Evolutionary conservation across 1,139 yeast genomes (phyloP).

Genomic region (Hyphopichia fennica): DNA sequence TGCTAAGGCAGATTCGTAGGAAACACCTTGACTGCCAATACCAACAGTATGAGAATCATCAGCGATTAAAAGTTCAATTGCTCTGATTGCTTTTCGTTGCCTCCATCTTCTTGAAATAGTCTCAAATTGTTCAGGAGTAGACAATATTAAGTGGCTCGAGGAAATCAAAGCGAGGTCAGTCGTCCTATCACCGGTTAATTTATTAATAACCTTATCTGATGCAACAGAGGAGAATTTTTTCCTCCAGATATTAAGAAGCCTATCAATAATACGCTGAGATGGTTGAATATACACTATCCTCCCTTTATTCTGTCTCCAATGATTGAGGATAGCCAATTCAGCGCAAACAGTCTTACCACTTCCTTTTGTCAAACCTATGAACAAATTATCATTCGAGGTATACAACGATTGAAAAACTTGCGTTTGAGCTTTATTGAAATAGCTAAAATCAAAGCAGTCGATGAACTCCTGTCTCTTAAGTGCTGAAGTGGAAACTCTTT

Average conservation of each 20-base stretch:
- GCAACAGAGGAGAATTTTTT: slow-evolving; percentile 41
- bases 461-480: slow-evolving; percentile 49
- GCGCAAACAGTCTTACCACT: slow-evolving; percentile 74
- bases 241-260: slow-evolving; percentile 50
- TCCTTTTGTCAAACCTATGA: slow-evolving; percentile 75
- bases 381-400: slow-evolving; percentile 55
- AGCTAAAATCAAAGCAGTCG: slow-evolving; percentile 42
- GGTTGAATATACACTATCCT: slow-evolving; percentile 72
- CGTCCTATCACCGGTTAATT: slow-evolving; percentile 62
- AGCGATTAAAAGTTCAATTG: slow-evolving; percentile 65
- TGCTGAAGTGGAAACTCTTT: slow-evolving; percentile 48
- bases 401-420: slow-evolving; percentile 65
- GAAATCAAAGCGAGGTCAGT: slow-evolving; percentile 57
- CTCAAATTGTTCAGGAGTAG: slow-evolving; percentile 82
- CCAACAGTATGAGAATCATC: slow-evolving; percentile 81
- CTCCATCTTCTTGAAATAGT: slow-evolving; percentile 78
- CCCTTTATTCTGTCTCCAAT: slow-evolving; percentile 65
- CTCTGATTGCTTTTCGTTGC: slow-evolving; percentile 65
- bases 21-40: slow-evolving; percentile 51
- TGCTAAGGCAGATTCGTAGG: slow-evolving; percentile 69
- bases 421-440: slow-evolving; percentile 72
- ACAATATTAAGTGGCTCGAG: slow-evolving; percentile 63
- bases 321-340: slow-evolving; percentile 68
- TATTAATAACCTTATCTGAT: slow-evolving; percentile 48
- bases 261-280: slow-evolving; percentile 53